phyloP scores from a whole-genome alignment of 2,329 filamentous ascomycete species.

The Chaetomium globosum region DNA sequence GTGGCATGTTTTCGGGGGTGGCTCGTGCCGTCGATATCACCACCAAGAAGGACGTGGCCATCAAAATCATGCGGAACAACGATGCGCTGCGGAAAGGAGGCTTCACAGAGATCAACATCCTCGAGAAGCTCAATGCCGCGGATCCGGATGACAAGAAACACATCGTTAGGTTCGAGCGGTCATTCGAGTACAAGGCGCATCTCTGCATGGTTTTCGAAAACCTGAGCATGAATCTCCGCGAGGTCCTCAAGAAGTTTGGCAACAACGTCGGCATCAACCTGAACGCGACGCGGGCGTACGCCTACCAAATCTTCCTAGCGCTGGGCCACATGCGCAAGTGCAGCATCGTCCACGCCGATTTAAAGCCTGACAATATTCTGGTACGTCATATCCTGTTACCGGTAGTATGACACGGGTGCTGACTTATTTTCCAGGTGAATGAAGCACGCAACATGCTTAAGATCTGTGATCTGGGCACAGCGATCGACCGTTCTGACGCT shows the following conservation, averaged over 20 bases:
- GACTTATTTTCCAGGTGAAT: conserved; percentile 60
- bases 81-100: conserved; percentile 89
- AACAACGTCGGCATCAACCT: conserved; percentile 92
- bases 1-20: conserved; percentile 97
- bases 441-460: conserved; percentile 83
- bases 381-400: conserved; percentile 49
- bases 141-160: conserved; percentile 91
- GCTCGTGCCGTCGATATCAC: conserved; percentile 80
- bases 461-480: conserved; percentile 95
- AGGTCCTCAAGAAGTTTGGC: conserved; percentile 93
- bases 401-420: conserved; percentile 25
- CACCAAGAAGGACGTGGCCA: conserved; percentile 77
- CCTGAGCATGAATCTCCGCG: conserved; percentile 86
- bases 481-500: conserved; percentile 81
- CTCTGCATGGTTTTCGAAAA: conserved; percentile 97
- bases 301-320: conserved; percentile 90
- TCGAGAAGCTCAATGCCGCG: conserved; percentile 81
- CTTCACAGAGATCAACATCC: conserved; percentile 89
- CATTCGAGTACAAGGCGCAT: conserved; percentile 93
- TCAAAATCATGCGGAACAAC: conserved; percentile 98
- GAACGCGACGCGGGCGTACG: conserved; percentile 82
- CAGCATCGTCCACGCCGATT: conserved; percentile 90
- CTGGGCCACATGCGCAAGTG: conserved; percentile 86
- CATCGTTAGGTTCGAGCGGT: conserved; percentile 81
- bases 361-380: conserved; percentile 97